Percentiles rank a stretch among this genome's conserved stretches.
Conservation (phyloP, 2,329 filamentous ascomycete species). For the Diaporthe vexans region DNA sequence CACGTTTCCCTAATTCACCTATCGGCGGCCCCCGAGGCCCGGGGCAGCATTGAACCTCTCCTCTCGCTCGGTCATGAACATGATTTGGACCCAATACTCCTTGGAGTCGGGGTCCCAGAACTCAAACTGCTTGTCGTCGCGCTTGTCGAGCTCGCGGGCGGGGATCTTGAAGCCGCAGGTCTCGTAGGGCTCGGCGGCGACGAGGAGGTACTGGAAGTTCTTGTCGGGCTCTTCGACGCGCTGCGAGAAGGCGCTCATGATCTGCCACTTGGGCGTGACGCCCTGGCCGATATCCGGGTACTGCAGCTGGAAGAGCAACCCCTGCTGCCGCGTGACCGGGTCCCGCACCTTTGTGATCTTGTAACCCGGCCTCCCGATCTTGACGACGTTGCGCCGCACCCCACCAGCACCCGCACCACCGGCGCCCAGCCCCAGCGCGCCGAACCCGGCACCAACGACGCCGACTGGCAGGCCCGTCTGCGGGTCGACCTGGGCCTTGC, state of each 20-base stretch:
- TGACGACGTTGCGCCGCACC: slow-evolving; percentile 86
- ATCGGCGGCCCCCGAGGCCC: slow-evolving; percentile 67
- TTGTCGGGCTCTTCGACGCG: slow-evolving; percentile 95
- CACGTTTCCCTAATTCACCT: slow-evolving; percentile 39
- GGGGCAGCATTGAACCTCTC: slow-evolving; percentile 83
- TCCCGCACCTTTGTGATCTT: slow-evolving; percentile 98
- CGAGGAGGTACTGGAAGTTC: slow-evolving; percentile 92
- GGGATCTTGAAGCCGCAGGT: slow-evolving; percentile 97
- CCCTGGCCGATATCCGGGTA: slow-evolving; percentile 90
- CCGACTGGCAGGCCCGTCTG: slow-evolving; percentile 80
- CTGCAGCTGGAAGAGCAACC: slow-evolving; percentile 94
- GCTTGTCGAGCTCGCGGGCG: slow-evolving; percentile 90
- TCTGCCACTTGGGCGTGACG: slow-evolving; percentile 85
- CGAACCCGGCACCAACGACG: slow-evolving; percentile 79
- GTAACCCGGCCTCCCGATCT: slow-evolving; percentile 96
- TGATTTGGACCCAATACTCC: slow-evolving; percentile 97
- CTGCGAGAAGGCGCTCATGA: slow-evolving; percentile 99
- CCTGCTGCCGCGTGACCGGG: slow-evolving; percentile 87
- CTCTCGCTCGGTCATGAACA: slow-evolving; percentile 98
- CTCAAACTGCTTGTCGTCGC: slow-evolving; percentile 89
- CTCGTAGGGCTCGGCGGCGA: slow-evolving; percentile 98
- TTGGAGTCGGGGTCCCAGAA: slow-evolving; percentile 97
- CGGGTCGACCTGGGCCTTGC: slow-evolving; percentile 77
- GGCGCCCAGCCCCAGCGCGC: slow-evolving; percentile 65
- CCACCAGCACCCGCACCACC: slow-evolving; percentile 63